Evolutionary conservation across 305 asterid species (phyloP).

Genomic region (Fraxinus sp.): DNA sequence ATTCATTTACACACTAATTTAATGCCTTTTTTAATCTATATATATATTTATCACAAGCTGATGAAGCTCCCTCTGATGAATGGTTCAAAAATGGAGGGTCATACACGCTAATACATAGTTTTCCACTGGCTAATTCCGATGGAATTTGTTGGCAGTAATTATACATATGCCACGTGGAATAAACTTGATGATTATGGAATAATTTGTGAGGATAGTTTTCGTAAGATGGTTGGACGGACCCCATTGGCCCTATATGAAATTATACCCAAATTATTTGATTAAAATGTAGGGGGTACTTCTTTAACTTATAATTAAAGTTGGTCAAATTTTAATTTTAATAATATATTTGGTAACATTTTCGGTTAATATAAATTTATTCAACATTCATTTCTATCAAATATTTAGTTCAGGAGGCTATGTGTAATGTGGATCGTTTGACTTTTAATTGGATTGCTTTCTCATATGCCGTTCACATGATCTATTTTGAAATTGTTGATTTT

Average conservation of each 20-base stretch:
- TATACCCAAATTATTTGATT: background rate
- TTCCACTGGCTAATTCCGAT: background rate
- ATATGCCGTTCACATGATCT: background rate
- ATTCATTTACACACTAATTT: conserved; percentile 18
- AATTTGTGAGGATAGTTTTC: background rate
- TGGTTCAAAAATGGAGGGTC: conserved; percentile 18
- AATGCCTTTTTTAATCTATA: conserved; percentile 11
- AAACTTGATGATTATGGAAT: background rate
- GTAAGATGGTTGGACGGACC: conserved; percentile 10
- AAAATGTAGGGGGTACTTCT: too few species aligned
- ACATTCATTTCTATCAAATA: too few species aligned
- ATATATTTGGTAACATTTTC: too few species aligned
- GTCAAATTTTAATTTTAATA: background rate
- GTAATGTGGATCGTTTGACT: too few species aligned
- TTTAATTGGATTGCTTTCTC: too few species aligned
- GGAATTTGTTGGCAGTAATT: conserved; percentile 22
- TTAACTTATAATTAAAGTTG: too few species aligned
- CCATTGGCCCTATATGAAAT: background rate
- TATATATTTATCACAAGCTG: conserved; percentile 16
- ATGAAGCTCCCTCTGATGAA: conserved; percentile 13
- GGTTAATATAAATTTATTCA: too few species aligned
- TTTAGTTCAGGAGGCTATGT: too few species aligned
- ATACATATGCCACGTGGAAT: conserved; percentile 15
- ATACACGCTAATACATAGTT: background rate
- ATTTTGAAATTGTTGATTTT: background rate